These are phyloP conservation scores for Gnomoniopsis sp. DNA, from an alignment of 2,329 filamentous ascomycete species.

Conservation along the genomic window DNA sequence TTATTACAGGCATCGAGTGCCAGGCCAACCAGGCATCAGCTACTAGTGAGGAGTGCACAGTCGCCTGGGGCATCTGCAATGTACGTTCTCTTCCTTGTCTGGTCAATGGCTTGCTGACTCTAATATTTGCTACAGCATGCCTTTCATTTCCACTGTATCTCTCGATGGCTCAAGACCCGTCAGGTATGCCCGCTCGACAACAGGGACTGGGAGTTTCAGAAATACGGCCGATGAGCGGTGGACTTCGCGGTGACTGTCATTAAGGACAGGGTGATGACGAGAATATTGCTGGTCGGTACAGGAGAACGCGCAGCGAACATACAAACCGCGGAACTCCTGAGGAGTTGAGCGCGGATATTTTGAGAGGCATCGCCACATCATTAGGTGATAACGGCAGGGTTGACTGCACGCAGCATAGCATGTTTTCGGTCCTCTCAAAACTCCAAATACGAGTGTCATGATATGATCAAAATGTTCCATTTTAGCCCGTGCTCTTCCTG, in stretches of 20 bases:
- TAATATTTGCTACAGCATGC: slow-evolving; percentile 65
- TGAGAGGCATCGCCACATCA: background rate
- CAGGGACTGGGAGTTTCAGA: slow-evolving; percentile 99
- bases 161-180: slow-evolving; percentile 97
- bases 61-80: slow-evolving; percentile 99
- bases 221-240: slow-evolving; percentile 69
- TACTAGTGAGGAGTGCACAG: slow-evolving; percentile 96
- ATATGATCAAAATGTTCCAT: background rate
- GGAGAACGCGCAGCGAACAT: background rate
- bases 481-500: background rate
- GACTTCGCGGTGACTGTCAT: background rate
- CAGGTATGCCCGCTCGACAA: slow-evolving; percentile 98
- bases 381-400: background rate
- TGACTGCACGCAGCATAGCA: slow-evolving; percentile 7
- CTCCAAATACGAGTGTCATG: background rate
- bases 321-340: background rate
- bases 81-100: slow-evolving; percentile 50
- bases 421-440: background rate
- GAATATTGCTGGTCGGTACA: background rate
- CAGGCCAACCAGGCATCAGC: slow-evolving; percentile 98
- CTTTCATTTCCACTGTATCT: slow-evolving; percentile 99
- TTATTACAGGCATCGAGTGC: slow-evolving; percentile 80
- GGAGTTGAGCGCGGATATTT: background rate
- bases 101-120: slow-evolving; percentile 30
- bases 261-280: background rate